Base-by-base conservation (phyloP, 2,329 filamentous ascomycete species). In the Sphaerulina musiva region DNA sequence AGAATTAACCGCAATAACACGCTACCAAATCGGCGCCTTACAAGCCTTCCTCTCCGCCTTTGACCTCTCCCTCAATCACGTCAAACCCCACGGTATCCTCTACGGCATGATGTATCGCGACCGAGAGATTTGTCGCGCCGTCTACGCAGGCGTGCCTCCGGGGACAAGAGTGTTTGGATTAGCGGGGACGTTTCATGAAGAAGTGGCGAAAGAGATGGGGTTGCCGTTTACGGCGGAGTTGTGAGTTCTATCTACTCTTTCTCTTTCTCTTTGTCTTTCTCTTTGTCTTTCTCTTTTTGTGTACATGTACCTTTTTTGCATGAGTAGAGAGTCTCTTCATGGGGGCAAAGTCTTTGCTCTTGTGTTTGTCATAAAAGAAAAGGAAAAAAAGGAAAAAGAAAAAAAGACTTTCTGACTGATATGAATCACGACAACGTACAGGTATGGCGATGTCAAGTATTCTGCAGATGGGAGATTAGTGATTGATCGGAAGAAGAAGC, bases 11-110 rank as follows among this genome's bases (percentile, higher is more conserved):
- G 79, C 80, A 6, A 77, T 79, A 57, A 74, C 79, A 0, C 68
- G 82, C 32, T 86, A 85, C 67, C 83, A 85, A 63, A 76, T 86
- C 34, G 83, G 83, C 1, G 81, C 82, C 0, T 70, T 85, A 1
- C 77, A 80, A 56, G 82, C 71, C 1, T 81, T 85, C 57, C 70
- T 85, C 2, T 76, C 80, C 34, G 75, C 74, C 11, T 68, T 4
- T 7, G 6, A 29, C 3, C 3, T 84, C 6, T 69, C 73, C 11
- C 67, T 86, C 26, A 74, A 82, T 59, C 83, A 85, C 59, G 78
- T 85, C 40, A 85, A 68, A 46, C 59, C 57, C 1, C 61, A 85
- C 53, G 80, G 81, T 4, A 75, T 79, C 20, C 71, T 84, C 1
- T 84, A 82, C 62, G 77, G 77, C 4, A 79, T 80, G 76, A 78